phyloP scores from a whole-genome alignment of 805 yeast genomes.

The Candida ipomoeae region DNA sequence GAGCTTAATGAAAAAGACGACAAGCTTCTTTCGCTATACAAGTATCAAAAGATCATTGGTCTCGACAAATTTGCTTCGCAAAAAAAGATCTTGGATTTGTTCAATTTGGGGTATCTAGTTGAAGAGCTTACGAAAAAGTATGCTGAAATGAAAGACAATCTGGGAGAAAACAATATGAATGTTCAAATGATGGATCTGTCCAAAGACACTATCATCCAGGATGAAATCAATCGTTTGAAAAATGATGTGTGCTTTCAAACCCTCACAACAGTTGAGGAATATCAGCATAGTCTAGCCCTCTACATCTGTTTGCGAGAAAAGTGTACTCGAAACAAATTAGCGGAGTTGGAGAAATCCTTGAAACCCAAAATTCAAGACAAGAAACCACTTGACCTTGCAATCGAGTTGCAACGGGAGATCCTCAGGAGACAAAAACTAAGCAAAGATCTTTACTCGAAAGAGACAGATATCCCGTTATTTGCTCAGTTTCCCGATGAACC shows the following conservation, averaged over 20 bases:
- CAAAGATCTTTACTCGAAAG: slow-evolving; percentile 17
- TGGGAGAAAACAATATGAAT: slow-evolving; percentile 6
- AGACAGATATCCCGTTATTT: slow-evolving; percentile 21
- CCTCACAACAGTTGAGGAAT: slow-evolving; percentile 29
- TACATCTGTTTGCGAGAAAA: slow-evolving; percentile 15
- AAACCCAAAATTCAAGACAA: not conserved
- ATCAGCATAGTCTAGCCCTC: slow-evolving; percentile 13
- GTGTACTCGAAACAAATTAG: slow-evolving; percentile 7
- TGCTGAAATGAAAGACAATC: slow-evolving; percentile 9
- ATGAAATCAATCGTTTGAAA: slow-evolving; percentile 35
- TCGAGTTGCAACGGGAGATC: slow-evolving; percentile 27
- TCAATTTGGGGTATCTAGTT: slow-evolving; percentile 31
- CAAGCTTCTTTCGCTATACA: slow-evolving; percentile 24
- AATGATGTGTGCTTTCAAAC: slow-evolving; percentile 38
- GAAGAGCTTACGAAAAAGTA: slow-evolving; percentile 23
- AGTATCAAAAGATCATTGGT: slow-evolving; percentile 21
- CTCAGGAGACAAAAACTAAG: slow-evolving; percentile 19
- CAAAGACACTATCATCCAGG: slow-evolving; percentile 35
- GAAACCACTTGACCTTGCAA: slow-evolving; percentile 19
- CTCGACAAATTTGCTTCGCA: slow-evolving; percentile 29
- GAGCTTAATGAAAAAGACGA: slow-evolving; percentile 38
- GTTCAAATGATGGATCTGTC: slow-evolving; percentile 20
- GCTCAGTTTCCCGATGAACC: slow-evolving; percentile 14
- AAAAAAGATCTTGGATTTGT: slow-evolving; percentile 23
- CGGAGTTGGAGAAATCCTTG: not conserved